Conservation (phyloP, 1,139 yeast species). For the Lodderomyces orthopsilosis region DNA sequence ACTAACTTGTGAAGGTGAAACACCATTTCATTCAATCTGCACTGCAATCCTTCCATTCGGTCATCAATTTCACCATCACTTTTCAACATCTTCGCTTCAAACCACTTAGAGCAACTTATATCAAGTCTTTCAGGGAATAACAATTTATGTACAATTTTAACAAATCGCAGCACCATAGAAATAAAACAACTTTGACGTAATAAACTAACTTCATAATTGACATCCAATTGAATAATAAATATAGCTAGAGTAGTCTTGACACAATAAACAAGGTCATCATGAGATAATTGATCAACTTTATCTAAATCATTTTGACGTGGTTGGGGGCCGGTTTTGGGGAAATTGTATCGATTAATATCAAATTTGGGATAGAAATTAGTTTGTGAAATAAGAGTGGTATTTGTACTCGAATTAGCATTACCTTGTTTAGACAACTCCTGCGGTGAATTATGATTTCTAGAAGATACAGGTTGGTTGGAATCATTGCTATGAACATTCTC, state of each 20-base stretch:
- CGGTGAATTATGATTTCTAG: background rate
- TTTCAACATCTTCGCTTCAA: conserved; percentile 2
- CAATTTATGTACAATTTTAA: conserved; percentile 3
- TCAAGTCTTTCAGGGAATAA: background rate
- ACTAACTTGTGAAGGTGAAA: background rate
- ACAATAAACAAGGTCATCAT: conserved; percentile 6
- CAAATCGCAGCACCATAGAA: background rate
- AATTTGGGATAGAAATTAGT: background rate
- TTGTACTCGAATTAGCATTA: background rate
- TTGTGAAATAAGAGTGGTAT: background rate
- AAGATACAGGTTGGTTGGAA: background rate
- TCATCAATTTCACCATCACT: conserved; percentile 9
- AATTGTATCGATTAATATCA: background rate
- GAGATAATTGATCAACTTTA: conserved; percentile 5
- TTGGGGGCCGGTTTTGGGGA: background rate
- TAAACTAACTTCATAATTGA: conserved; percentile 3
- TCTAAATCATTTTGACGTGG: conserved; percentile 2
- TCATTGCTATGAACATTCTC: background rate
- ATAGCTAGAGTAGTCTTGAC: conserved; percentile 6
- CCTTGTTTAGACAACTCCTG: background rate
- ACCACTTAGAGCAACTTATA: conserved; percentile 3
- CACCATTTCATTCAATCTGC: conserved; percentile 6
- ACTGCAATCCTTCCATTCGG: conserved; percentile 6
- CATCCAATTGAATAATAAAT: conserved; percentile 6
- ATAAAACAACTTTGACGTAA: conserved; percentile 5